Evolutionary conservation across 2,329 filamentous ascomycete species (phyloP).

Genomic region (Rhexocercosporidium sp.): DNA sequence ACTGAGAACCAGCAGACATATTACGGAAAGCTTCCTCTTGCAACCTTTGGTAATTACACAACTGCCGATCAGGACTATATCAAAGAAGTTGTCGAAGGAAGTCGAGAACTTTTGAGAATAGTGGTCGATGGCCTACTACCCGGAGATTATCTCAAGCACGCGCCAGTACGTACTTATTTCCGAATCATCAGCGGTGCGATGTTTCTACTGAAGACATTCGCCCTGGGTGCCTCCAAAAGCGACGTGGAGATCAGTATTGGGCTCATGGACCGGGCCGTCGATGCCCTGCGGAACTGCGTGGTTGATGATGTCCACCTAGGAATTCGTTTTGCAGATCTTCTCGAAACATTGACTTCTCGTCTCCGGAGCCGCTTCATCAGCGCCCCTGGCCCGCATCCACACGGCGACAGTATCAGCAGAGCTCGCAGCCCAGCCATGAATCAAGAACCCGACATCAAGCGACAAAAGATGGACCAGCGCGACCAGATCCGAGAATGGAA

Average conservation of each 20-base stretch:
- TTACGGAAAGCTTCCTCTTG: constrained; percentile 67
- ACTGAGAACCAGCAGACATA: constrained; percentile 66
- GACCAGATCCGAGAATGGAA: constrained; percentile 40
- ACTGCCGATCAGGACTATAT: constrained; percentile 74
- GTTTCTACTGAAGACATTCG: constrained; percentile 85
- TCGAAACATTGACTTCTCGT: constrained; percentile 78
- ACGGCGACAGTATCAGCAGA: constrained; percentile 32
- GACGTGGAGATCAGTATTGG: constrained; percentile 78
- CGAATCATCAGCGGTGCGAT: constrained; percentile 85
- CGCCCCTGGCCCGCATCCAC: constrained; percentile 53
- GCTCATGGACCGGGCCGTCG: constrained; percentile 76
- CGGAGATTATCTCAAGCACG: constrained; percentile 78
- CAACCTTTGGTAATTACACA: constrained; percentile 67
- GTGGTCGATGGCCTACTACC: constrained; percentile 79
- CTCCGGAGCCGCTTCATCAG: constrained; percentile 77
- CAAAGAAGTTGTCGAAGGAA: constrained; percentile 77
- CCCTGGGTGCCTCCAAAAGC: constrained; percentile 77
- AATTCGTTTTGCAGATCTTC: constrained; percentile 81
- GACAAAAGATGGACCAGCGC: constrained; percentile 34
- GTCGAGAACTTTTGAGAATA: constrained; percentile 75
- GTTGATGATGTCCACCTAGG: constrained; percentile 86
- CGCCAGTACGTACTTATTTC: constrained; percentile 84
- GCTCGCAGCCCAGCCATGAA: constrained; percentile 39
- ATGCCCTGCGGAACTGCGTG: constrained; percentile 76
- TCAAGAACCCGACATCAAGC: constrained; percentile 41